Base-by-base conservation (phyloP, 2,329 filamentous ascomycete species). In the Clarireedia monteithiana region DNA sequence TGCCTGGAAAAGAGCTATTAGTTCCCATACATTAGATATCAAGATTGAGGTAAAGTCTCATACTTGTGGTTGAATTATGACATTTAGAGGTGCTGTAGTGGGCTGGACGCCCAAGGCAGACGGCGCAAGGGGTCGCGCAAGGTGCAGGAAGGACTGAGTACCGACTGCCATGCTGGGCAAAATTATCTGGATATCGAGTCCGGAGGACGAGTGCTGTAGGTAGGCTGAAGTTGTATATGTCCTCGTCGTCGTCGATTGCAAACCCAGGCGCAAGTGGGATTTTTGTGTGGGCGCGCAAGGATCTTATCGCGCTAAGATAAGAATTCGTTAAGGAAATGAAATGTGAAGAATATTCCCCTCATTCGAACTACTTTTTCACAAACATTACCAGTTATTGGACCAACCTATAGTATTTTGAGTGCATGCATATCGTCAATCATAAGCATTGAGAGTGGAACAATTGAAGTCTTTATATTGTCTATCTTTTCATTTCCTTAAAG, bases 61-160 rank as follows among this genome's bases (percentile, higher is more conserved):
- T 82, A 95, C 89, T 82, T 96, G 91, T 69, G 94, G 91, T 74
- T 96, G 94, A 73, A 99, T 88, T 71, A 89, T 88, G 71, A 99
- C 91, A 73, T 86, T 88, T 73, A 99, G 83, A 74, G 94, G 94
- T 75, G 91, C 87, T 72, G 91, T 92, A 67, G 86, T 91, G 69
- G 86, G 85, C 74, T 90, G 88, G 70, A 88, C 84, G 71, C 88
- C 88, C 67, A 91, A 79, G 58, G 83, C 78, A 61, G 86, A 85
- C 65, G 91, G 90, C 72, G 90, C 91, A 69, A 97, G 80, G 68
- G 94, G 94, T 74, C 94, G 85, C 70, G 92, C 86, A 65, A 99
- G 86, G 74, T 99, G 94, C 69, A 97, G 85, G 79, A 96, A 97
- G 63, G 88, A 87, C 73, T 92, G 88, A 68, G 83, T 80, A 55